These are phyloP conservation scores for Malus asiatica DNA, from an alignment of 306 rosid species.

Conservation along the genomic window DNA sequence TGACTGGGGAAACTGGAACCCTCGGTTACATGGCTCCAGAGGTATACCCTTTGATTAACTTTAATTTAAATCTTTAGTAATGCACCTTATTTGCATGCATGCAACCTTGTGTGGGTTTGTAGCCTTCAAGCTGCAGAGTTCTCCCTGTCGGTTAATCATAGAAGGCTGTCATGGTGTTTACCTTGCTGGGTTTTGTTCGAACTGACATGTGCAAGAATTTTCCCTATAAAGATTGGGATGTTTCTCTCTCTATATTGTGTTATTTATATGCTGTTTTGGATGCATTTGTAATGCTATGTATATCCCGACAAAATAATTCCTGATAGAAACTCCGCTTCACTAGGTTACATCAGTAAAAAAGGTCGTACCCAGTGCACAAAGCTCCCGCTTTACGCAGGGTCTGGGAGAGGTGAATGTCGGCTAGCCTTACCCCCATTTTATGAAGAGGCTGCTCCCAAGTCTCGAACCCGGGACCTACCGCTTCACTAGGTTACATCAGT, in stretches of 20 bases:
- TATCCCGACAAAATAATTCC: background rate
- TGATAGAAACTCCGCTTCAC: background rate
- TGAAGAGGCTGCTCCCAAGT: too few relatives aligned
- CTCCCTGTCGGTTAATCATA: background rate
- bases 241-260: background rate
- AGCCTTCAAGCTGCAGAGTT: constrained; percentile 5
- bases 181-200: background rate
- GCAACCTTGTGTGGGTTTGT: background rate
- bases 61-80: background rate
- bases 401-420: too few relatives aligned
- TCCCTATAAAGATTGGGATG: background rate
- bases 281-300: background rate
- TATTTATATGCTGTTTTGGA: background rate
- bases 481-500: background rate
- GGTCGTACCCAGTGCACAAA: too few relatives aligned
- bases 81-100: background rate
- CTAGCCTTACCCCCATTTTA: too few relatives aligned
- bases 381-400: too few relatives aligned
- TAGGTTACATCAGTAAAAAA: background rate
- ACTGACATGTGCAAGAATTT: background rate
- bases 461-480: too few relatives aligned
- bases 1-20: constrained; percentile 99
- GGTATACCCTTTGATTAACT: constrained; percentile 42
- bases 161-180: background rate
- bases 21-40: constrained; percentile 98